phyloP scores from a whole-genome alignment of 78 protist genomes.

The Dictyostelium firmibasis region DNA sequence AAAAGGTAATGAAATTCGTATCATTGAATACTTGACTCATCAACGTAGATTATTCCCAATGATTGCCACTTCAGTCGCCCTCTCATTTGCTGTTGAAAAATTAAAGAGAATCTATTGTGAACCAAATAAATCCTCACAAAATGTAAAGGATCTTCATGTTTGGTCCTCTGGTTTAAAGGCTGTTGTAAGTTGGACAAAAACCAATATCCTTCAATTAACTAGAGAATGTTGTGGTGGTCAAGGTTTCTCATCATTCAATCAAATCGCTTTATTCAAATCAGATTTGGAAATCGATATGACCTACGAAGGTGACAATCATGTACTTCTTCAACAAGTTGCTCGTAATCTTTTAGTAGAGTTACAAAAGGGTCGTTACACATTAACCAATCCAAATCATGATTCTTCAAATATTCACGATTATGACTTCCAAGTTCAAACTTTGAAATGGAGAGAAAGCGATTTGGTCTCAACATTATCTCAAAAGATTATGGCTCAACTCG shows the following conservation, averaged over 20 bases:
- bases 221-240: constrained; percentile 85
- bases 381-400: constrained; percentile 20
- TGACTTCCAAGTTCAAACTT: constrained; percentile 58
- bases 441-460: constrained; percentile 71
- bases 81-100: constrained; percentile 13
- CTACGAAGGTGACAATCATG: constrained; percentile 82
- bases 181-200: constrained; percentile 64
- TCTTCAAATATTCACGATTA: background rate
- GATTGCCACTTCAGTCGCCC: constrained; percentile 49
- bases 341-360: constrained; percentile 58
- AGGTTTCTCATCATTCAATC: constrained; percentile 77
- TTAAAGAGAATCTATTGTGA: constrained; percentile 64
- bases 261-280: constrained; percentile 27
- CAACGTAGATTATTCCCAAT: constrained; percentile 80
- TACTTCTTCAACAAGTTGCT: constrained; percentile 80
- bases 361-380: constrained; percentile 72
- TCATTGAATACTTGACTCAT: constrained; percentile 73
- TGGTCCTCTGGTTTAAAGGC: constrained; percentile 77
- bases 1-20: constrained; percentile 64
- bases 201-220: constrained; percentile 44
- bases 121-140: constrained; percentile 72
- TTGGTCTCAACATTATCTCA: constrained; percentile 32
- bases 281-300: constrained; percentile 79
- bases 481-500: constrained; percentile 41
- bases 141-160: constrained; percentile 60